Evolutionary conservation across 371 early-diverging fungal genomes (phyloP).

Genomic region (Apophysomyces ossiformis): DNA sequence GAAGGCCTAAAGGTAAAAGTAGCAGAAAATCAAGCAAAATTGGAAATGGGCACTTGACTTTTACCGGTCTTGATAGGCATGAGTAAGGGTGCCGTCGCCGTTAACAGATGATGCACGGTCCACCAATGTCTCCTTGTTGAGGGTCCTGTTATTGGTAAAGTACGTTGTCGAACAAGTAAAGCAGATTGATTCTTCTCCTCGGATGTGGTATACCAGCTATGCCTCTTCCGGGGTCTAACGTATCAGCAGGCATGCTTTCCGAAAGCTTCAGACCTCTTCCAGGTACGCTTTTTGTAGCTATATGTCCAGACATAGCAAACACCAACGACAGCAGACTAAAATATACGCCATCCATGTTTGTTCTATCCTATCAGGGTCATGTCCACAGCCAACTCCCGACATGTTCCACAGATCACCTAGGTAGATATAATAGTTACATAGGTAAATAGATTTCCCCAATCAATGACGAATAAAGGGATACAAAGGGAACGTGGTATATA

Average conservation of each 20-base stretch:
- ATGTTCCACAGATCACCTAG: conserved; percentile 39
- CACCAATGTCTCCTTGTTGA: conserved; percentile 47
- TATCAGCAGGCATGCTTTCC: conserved; percentile 62
- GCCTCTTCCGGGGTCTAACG: conserved; percentile 52
- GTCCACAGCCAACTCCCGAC: conserved; percentile 34
- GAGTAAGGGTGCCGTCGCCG: conserved; percentile 89
- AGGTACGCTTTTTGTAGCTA: conserved; percentile 53
- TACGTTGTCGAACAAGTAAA: conserved; percentile 16
- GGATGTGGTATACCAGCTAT: conserved; percentile 87
- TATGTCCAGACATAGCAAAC: conserved; percentile 33
- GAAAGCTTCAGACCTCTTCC: conserved; percentile 38
- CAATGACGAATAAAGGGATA: no score
- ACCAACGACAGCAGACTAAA: no score
- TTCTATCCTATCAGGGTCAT: conserved; percentile 22
- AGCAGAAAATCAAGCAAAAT: conserved; percentile 49
- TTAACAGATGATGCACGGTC: conserved; percentile 59
- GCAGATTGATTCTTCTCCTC: conserved; percentile 32
- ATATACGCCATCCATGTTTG: no score
- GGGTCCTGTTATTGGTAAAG: conserved; percentile 73
- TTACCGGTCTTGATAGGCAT: conserved; percentile 92
- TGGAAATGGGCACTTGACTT: conserved; percentile 85
- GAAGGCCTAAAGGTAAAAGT: conserved; percentile 60
- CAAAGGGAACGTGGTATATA: no score
- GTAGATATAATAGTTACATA: neutral
- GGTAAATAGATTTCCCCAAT: no score